These are phyloP conservation scores for Boletus semigastroideus DNA, from an alignment of 1,284 basidiomycete species.

Conservation along the genomic window DNA sequence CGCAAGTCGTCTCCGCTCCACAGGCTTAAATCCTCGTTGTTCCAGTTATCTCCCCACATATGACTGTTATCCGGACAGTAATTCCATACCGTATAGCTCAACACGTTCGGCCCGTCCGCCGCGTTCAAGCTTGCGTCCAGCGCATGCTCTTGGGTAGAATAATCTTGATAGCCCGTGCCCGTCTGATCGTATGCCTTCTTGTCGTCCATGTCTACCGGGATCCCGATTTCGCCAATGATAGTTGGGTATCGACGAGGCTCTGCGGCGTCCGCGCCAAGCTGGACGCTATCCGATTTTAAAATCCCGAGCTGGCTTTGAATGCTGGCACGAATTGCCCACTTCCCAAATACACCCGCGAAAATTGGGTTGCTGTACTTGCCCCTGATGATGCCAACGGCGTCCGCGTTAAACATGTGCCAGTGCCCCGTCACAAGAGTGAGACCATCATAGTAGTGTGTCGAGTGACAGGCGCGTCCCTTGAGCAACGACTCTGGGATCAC, in stretches of 20 bases:
- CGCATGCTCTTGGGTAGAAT: conserved; percentile 77
- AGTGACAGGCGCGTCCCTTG: conserved; percentile 73
- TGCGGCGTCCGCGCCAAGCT: conserved; percentile 40
- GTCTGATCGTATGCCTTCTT: conserved; percentile 74
- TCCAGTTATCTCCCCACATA: conserved; percentile 95
- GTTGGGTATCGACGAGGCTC: conserved; percentile 68
- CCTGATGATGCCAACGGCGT: conserved; percentile 87
- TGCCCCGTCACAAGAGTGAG: conserved; percentile 81
- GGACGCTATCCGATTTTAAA: conserved; percentile 70
- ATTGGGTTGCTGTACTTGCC: conserved; percentile 79
- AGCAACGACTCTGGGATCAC: conserved; percentile 59
- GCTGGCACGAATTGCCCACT: conserved; percentile 77
- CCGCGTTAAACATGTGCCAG: conserved; percentile 98
- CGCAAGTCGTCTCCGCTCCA: conserved; percentile 73
- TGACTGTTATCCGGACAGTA: conserved; percentile 83
- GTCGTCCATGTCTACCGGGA: conserved; percentile 89
- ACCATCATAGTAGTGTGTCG: conserved; percentile 95
- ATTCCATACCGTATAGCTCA: conserved; percentile 91
- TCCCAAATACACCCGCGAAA: conserved; percentile 77
- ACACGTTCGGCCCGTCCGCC: conserved; percentile 77
- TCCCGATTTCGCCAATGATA: conserved; percentile 94
- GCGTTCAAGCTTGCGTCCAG: conserved; percentile 92
- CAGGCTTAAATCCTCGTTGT: conserved; percentile 91
- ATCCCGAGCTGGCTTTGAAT: conserved; percentile 84
- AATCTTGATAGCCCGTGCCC: conserved; percentile 64